Conservation (phyloP, 2,329 filamentous ascomycete genomes). For the Penicillium sclerotiorum region DNA sequence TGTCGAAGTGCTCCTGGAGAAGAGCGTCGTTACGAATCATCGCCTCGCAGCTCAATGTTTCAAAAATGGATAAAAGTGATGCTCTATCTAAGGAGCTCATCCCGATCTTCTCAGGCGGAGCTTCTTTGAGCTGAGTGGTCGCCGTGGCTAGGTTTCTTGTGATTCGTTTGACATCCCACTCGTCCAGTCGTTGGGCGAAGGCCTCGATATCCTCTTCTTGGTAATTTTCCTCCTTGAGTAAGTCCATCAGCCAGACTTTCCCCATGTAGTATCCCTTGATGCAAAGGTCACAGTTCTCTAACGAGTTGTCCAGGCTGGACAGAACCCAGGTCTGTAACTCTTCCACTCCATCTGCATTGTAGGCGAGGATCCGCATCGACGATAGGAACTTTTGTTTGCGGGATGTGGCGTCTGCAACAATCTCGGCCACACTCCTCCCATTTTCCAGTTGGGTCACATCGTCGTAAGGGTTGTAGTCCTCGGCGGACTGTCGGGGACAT, state of each 20-base stretch:
- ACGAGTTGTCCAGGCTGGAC: constrained; percentile 57
- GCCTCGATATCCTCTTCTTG: constrained; percentile 50
- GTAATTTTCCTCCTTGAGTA: constrained; percentile 63
- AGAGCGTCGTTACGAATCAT: constrained; percentile 65
- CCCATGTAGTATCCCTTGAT: constrained; percentile 74
- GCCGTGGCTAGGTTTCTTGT: constrained; percentile 62
- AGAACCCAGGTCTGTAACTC: constrained; percentile 64
- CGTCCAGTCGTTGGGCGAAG: constrained; percentile 61
- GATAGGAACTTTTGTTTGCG: constrained; percentile 67
- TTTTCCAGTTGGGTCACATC: constrained; percentile 52
- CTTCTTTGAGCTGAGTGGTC: constrained; percentile 54
- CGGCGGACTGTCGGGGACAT: constrained; percentile 65
- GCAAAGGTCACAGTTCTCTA: constrained; percentile 69
- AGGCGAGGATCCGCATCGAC: constrained; percentile 70
- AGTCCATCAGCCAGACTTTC: constrained; percentile 64
- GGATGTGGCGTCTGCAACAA: constrained; percentile 58
- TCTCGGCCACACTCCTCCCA: constrained; percentile 34
- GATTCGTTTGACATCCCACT: constrained; percentile 65
- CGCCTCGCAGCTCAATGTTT: constrained; percentile 80
- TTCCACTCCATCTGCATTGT: constrained; percentile 62
- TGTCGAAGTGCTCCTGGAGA: constrained; percentile 69
- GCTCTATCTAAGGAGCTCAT: constrained; percentile 56
- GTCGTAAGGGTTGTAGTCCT: constrained; percentile 68
- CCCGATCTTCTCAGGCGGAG: constrained; percentile 54
- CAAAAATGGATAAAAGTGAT: constrained; percentile 80